Evolutionary conservation across 768 basidiomycete genomes (phyloP).

Genomic region (Butyriboletus loyo): DNA sequence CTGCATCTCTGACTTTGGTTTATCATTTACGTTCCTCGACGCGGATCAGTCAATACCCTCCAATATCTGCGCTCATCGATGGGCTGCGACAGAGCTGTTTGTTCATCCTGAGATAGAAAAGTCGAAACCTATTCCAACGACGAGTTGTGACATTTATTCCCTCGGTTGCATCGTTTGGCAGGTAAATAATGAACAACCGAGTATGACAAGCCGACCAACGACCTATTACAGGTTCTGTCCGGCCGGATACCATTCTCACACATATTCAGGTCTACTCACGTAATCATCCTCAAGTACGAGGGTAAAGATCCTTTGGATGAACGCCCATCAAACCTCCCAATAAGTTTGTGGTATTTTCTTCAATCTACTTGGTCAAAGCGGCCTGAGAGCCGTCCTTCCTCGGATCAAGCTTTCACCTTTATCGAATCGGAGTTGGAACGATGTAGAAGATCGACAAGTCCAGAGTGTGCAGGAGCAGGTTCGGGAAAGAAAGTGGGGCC

Average conservation of each 20-base stretch:
- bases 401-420: constrained; percentile 2
- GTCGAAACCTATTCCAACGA: constrained; percentile 2
- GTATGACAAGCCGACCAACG: neutral
- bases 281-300: constrained; percentile 15
- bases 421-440: constrained; percentile 3
- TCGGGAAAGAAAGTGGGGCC: neutral
- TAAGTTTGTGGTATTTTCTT: constrained; percentile 9
- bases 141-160: constrained; percentile 9
- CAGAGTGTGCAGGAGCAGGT: neutral
- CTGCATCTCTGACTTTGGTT: constrained; percentile 15
- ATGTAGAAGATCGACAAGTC: neutral
- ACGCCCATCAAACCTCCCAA: neutral
- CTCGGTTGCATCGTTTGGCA: constrained; percentile 11
- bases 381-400: constrained; percentile 5
- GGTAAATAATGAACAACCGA: neutral
- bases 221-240: constrained; percentile 5
- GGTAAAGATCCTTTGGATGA: constrained; percentile 16
- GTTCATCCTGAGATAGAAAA: constrained; percentile 7
- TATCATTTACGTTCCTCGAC: constrained; percentile 1
- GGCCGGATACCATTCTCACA: constrained; percentile 11
- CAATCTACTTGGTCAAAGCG: constrained; percentile 10
- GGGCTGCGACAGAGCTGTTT: constrained; percentile 13
- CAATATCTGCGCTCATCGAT: constrained; percentile 5
- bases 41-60: constrained; percentile 2
- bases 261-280: constrained; percentile 5